Conservation (phyloP, 129 eudicot genomes). For the Flaveria brownii region DNA sequence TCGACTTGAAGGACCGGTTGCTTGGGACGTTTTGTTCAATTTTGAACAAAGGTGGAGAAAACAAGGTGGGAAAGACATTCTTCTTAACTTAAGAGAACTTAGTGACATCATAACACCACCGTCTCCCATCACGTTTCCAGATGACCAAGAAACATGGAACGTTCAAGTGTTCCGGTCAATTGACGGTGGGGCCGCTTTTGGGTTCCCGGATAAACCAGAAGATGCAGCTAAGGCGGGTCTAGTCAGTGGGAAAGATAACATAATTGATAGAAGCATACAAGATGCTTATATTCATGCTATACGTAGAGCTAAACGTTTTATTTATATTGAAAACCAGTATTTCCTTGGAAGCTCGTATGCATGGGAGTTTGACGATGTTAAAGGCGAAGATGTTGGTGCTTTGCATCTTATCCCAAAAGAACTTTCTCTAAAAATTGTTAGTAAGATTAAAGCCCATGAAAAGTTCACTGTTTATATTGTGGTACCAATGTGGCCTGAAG, state of each 20-base stretch:
- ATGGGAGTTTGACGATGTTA: conserved; percentile 55
- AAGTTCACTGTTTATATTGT: conserved; percentile 80
- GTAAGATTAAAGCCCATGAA: conserved; percentile 78
- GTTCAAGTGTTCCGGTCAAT: conserved; percentile 77
- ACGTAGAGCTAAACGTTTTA: conserved; percentile 69
- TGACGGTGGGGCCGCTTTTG: conserved; percentile 89
- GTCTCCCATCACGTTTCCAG: conserved; percentile 66
- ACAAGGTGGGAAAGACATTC: conserved; percentile 74
- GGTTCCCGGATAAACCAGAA: conserved; percentile 74
- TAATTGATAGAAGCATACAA: conserved; percentile 80
- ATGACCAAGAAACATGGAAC: conserved; percentile 73
- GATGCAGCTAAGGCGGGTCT: conserved; percentile 76
- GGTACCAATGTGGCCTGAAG: conserved; percentile 96
- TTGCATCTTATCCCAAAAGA: conserved; percentile 80
- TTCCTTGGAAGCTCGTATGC: conserved; percentile 73
- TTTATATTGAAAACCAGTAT: conserved; percentile 81
- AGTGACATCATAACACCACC: conserved; percentile 54
- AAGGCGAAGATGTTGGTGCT: conserved; percentile 74
- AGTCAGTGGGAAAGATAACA: conserved; percentile 81
- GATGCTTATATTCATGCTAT: conserved; percentile 87
- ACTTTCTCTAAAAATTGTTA: conserved; percentile 67
- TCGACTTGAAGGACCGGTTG: conserved; percentile 69
- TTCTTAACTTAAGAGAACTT: conserved; percentile 64
- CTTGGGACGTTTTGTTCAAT: conserved; percentile 80
- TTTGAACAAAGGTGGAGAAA: conserved; percentile 85